These are phyloP conservation scores for Boletus rubroflammeus DNA, from an alignment of 768 basidiomycete species.

Conservation along the genomic window DNA sequence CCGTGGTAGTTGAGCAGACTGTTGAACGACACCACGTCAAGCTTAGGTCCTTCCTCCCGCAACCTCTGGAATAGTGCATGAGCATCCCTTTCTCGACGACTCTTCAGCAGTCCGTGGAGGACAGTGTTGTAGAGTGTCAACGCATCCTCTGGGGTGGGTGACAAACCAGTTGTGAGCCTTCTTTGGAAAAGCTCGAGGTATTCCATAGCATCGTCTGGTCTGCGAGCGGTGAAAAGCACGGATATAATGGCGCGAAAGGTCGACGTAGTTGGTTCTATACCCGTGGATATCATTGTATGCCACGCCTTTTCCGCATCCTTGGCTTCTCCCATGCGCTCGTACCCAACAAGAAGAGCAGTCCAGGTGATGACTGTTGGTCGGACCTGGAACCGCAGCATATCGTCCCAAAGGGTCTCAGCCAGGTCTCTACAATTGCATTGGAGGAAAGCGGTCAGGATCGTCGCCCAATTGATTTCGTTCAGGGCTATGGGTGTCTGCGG, in stretches of 20 bases:
- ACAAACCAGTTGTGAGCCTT: constrained; percentile 14
- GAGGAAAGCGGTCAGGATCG: constrained; percentile 65
- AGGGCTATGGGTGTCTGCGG: constrained; percentile 45
- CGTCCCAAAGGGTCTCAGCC: constrained; percentile 65
- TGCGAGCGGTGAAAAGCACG: constrained; percentile 51
- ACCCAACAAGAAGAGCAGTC: constrained; percentile 68
- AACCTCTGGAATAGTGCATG: constrained; percentile 42
- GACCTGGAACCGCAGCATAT: constrained; percentile 49
- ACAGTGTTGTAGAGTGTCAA: constrained; percentile 70
- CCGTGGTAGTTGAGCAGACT: constrained; percentile 69
- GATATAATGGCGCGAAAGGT: constrained; percentile 70
- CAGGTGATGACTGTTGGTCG: constrained; percentile 57
- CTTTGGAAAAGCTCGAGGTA: constrained; percentile 50
- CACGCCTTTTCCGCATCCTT: constrained; percentile 58
- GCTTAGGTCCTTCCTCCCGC: constrained; percentile 50
- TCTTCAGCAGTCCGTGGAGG: constrained; percentile 59
- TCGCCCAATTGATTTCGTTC: constrained; percentile 57
- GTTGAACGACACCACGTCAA: constrained; percentile 79
- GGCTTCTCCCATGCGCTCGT: constrained; percentile 47
- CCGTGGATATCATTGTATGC: constrained; percentile 56
- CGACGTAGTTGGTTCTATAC: constrained; percentile 55
- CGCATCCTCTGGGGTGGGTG: constrained; percentile 28
- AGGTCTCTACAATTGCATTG: constrained; percentile 51
- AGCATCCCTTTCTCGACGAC: constrained; percentile 39
- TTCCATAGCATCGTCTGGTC: constrained; percentile 47